Percentiles rank a stretch among this genome's conserved stretches.
Evolutionary conservation across 345 rosid genomes (phyloP).

Genomic region (sweet orange (Citrus sinensis)): DVS_A1.0 CM039166.1:19192001-19192500

Average conservation of each 20-base stretch:
- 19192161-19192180: neutral
- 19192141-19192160: neutral
- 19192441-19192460: no score
- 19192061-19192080: neutral
- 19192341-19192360: no score
- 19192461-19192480: no score
- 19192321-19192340: no score
- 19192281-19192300: neutral
- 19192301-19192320: neutral
- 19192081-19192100: neutral
- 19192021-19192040: neutral
- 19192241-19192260: neutral
- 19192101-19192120: neutral
- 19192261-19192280: neutral
- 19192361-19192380: neutral
- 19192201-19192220: neutral
- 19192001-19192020: neutral
- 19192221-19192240: neutral
- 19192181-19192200: slow-evolving; percentile 17
- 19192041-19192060: neutral
- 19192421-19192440: no score
- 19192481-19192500: no score
- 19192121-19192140: neutral
- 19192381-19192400: neutral
- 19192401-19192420: neutral